Evolutionary conservation across 1,284 basidiomycete genomes (phyloP), one percentile per base, ranked within the genome.

Genomic region (Rhodotorula mucilaginosa): DNA sequence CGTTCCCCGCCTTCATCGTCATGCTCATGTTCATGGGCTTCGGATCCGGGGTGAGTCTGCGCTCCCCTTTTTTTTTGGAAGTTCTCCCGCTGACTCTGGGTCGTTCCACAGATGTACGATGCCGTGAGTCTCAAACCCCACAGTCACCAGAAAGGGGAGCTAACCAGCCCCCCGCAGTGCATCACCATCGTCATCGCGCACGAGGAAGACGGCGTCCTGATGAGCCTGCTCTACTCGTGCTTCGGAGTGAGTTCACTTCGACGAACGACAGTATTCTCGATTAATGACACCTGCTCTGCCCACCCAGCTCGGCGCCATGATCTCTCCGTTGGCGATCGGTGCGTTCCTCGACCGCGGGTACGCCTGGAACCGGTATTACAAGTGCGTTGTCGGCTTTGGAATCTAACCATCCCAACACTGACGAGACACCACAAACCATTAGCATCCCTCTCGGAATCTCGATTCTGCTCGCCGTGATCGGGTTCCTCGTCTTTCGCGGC

Each of bases 291-390:
- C 34, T 52, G 3, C 26, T 29, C 26, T n/a, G 54, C 12, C 5
- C 1, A 13, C 44, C 10, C 63, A 67, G 66, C 49, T 76, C 48
- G 75, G 75, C 1, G 75, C 75, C 3, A 62, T 61, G n/a, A 48
- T 74, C 56, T 69, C 68, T 2, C 75, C 75, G 2, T 47, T 76
- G 52, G 58, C 72, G 51, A 74, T 76, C 52, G 75, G 75, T 39
- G 46, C 52, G 0, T 69, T 76, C 39, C 54, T 76, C 61, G 75
- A 76, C 58, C 49, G 56, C 0, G 65, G 54, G 31, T 67, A 64
- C 51, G 15, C 23, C 1, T 76, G 75, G 75, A 58, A 64, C 21
- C 47, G 31, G 1, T 73, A 73, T 61, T 73, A 73, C 63, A 29
- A 26, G 70, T n/a, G n/a, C n/a, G n/a, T n/a, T n/a, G n/a, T n/a